phyloP scores from a whole-genome alignment of 1,139 yeast species.

The Ashbya aceris region DNA sequence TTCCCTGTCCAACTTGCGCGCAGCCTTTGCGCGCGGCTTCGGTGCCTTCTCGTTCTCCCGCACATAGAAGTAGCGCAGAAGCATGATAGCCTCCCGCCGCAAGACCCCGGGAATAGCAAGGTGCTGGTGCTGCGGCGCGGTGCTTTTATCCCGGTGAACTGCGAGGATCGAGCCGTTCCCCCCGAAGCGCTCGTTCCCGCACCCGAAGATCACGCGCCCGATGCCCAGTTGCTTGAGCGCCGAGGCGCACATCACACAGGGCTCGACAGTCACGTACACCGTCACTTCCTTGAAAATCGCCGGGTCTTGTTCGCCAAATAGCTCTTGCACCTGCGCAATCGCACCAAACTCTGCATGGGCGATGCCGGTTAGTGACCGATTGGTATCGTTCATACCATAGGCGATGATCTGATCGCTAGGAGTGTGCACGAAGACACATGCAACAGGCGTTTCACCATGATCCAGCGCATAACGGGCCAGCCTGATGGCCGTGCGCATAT shows the following conservation, averaged over 20 bases:
- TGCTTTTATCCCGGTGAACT: constrained; percentile 43
- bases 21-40: constrained; percentile 62
- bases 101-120: constrained; percentile 66
- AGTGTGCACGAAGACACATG: constrained; percentile 50
- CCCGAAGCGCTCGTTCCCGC: constrained; percentile 92
- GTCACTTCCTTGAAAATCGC: constrained; percentile 42
- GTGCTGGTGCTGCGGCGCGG: constrained; percentile 33
- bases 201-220: constrained; percentile 70
- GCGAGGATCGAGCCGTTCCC: constrained; percentile 85
- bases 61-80: constrained; percentile 73
- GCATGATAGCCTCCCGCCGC: constrained; percentile 72
- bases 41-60: constrained; percentile 85
- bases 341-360: constrained; percentile 91
- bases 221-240: constrained; percentile 77
- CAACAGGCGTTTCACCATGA: constrained; percentile 62
- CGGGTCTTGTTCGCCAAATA: constrained; percentile 17
- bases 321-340: constrained; percentile 43
- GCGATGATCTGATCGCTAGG: constrained; percentile 47
- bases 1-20: constrained; percentile 58
- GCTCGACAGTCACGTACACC: constrained; percentile 91
- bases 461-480: constrained; percentile 49
- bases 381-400: constrained; percentile 83
- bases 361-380: constrained; percentile 71
- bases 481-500: constrained; percentile 43
- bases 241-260: constrained; percentile 97